phyloP scores from a whole-genome alignment of 2,329 filamentous ascomycete genomes.

The Hypoxylon rubiginosum region DNA sequence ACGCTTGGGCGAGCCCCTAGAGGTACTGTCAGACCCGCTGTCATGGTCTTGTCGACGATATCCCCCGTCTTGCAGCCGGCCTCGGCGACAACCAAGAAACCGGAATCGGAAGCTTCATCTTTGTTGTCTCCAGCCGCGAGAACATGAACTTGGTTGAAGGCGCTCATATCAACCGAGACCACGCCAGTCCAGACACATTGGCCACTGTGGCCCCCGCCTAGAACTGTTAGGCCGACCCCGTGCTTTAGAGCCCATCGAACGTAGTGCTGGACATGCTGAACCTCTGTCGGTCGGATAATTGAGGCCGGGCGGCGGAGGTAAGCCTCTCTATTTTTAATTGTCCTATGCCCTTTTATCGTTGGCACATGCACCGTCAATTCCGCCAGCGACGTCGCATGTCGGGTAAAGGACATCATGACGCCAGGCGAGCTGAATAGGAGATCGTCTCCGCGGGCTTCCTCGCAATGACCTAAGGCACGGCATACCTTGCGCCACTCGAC shows the following conservation, averaged over 20 bases:
- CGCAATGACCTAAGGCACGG: conserved; percentile 59
- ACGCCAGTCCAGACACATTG: conserved; percentile 68
- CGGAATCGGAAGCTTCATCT: conserved; percentile 38
- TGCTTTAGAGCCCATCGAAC: conserved; percentile 68
- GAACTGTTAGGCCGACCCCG: conserved; percentile 59
- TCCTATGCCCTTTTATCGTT: conserved; percentile 42
- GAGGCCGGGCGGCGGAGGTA: conserved; percentile 58
- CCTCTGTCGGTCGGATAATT: conserved; percentile 60
- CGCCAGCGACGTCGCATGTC: conserved; percentile 58
- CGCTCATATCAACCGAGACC: conserved; percentile 70
- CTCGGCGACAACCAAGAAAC: conserved; percentile 62
- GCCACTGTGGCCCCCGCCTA: conserved; percentile 72
- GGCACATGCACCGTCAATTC: conserved; percentile 61
- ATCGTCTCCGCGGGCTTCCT: conserved; percentile 53
- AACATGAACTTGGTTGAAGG: conserved; percentile 66
- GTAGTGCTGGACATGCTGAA: conserved; percentile 66
- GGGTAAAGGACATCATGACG: conserved; percentile 65
- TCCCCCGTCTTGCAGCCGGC: conserved; percentile 70
- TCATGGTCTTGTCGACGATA: conserved; percentile 63
- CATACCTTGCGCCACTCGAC: conserved; percentile 66
- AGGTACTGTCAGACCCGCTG: conserved; percentile 66
- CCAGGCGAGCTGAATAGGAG: conserved; percentile 65
- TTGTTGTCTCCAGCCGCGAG: conserved; percentile 45
- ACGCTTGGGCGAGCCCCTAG: conserved; percentile 73
- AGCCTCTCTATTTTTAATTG: conserved; percentile 67